Evolutionary conservation across 352 stramenopile species (phyloP), one percentile per base, ranked within the genome.

Genomic region (Globisporangium echinulatum): DNA sequence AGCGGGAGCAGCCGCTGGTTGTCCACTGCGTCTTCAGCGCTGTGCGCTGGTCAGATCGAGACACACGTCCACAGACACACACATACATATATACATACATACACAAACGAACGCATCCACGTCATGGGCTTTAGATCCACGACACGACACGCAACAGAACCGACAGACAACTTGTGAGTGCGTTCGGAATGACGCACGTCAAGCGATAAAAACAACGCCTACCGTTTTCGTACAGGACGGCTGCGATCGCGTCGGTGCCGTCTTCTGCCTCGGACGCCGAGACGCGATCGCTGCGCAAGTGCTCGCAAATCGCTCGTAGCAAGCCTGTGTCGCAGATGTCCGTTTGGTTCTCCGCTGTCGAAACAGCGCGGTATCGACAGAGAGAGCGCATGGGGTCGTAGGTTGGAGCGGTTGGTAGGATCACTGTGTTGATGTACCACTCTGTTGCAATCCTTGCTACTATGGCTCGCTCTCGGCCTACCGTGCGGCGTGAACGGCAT

Each of bases 141-240:
- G 13, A 54, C 19, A 17, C 43, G 11, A 33, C 25, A 33, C 25
- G 25, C 25, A 33, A 33, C 25, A 33, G 25, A 33, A 33, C 25
- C 25, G 25, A 33, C 25, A 33, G 25, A 33, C 25, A 33, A 33
- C 25, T 33, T 33, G 25, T 33, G 25, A 33, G 25, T 33, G 25
- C 25, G 25, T 33, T 33, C 25, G 25, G 25, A 33, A 33, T 33
- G 25, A 33, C 25, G 25, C 25, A 33, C 25, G 25, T 33, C 25
- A 33, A 33, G 2, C 25, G 25, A 33, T 33, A 33, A 33, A 33
- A 33, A 33, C 25, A 44, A 8, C 46, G 25, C 44, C 11, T 54
- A 85, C 75, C 74, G 53, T 84, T 70, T 37, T 84, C 78, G 37
- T 80, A 83, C 3, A 85, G 10, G 1, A 79, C 51, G 2, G 73